Evolutionary conservation across 1,284 basidiomycete species (phyloP), one percentile per base, ranked within the genome.

Genomic region (Ceratobasidium sp.): DNA sequence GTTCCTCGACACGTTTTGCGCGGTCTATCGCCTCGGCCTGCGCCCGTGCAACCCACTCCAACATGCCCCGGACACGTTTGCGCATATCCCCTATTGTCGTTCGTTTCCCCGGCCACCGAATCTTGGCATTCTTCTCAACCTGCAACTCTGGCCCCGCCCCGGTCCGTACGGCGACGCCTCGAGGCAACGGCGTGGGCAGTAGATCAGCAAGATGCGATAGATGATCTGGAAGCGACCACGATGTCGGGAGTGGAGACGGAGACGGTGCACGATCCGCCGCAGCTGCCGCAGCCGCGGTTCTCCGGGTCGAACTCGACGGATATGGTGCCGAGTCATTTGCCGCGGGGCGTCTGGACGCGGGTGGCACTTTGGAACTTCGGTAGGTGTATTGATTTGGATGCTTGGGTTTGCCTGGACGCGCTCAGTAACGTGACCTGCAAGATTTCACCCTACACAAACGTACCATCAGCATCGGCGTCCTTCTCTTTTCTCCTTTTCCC

Each of bases 71-170:
- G 25, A 98, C 95, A 25, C 97, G 91, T 85, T 99, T 98, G 83
- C 96, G 94, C 95, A 99, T 98, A 83, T 99, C 97, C 22, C 91
- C 92, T 32, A 97, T 91, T 80, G 96, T 98, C 89, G 93, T 96
- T 69, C 97, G 89, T 84, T 98, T 97, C 79, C 91, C 90, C 0
- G 97, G 97, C 91, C 95, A 99, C 80, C 95, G 94, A 76, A 98
- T 93, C 83, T 95, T 94, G 32, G 96, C 95, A 0, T 96, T 94
- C 54, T 95, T 88, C 83, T 98, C 97, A 80, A 91, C 87, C 57
- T 84, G 83, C 13, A 59, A 44, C 22, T 80, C 79, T 29, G 46
- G 17, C 3, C 74, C 74, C 4, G 75, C 56, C 15, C 77, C 70
- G 6, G 82, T 81, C 2, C 90, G 89, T 54, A 97, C 90, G 81